Percentiles rank a stretch among this genome's conserved stretches.
Evolutionary conservation across 345 rosid species (phyloP).

Genomic region (Brassica cretica): DNA sequence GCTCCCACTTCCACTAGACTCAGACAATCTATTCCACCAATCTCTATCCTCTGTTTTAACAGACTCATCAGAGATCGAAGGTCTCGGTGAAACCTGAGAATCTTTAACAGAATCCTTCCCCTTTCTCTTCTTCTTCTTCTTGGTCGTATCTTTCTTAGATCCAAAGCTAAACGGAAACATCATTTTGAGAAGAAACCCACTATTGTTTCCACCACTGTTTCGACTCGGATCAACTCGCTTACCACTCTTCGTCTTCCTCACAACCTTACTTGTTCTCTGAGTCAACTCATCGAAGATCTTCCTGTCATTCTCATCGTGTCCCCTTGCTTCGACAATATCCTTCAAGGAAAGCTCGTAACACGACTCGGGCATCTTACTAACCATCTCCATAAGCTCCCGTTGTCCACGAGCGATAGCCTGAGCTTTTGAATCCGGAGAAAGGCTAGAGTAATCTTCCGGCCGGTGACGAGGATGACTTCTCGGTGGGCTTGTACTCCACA

Average conservation of each 20-base stretch:
- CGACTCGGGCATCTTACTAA: conserved; percentile 81
- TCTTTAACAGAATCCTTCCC: conserved; percentile 12
- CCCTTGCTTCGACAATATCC: conserved; percentile 66
- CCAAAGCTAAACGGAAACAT: conserved; percentile 59
- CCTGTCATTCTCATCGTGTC: conserved; percentile 36
- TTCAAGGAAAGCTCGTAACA: conserved; percentile 81
- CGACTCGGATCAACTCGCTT: conserved; percentile 29
- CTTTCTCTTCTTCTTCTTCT: conserved; percentile 38
- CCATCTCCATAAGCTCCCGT: conserved; percentile 92
- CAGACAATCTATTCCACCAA: conserved; percentile 62
- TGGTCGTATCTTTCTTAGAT: conserved; percentile 36
- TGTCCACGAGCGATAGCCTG: conserved; percentile 86
- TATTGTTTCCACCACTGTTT: conserved; percentile 43
- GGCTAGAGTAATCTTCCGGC: conserved; percentile 46
- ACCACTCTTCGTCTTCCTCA: conserved; percentile 34
- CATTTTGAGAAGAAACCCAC: conserved; percentile 75
- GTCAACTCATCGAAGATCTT: conserved; percentile 28
- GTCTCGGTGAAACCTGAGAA: conserved; percentile 52
- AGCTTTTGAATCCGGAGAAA: conserved; percentile 70
- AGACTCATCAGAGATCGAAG: conserved; percentile 45
- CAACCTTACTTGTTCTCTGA: conserved; percentile 1
- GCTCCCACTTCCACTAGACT: conserved; percentile 47
- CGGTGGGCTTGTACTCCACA: conserved; percentile 63
- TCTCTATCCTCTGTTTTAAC: conserved; percentile 49
- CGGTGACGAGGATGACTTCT: conserved; percentile 46